Percentiles rank a stretch among this genome's conserved stretches.
Conservation (phyloP, 2,329 filamentous ascomycete genomes). For the Stachybotrys chlorohalonatus region DNA sequence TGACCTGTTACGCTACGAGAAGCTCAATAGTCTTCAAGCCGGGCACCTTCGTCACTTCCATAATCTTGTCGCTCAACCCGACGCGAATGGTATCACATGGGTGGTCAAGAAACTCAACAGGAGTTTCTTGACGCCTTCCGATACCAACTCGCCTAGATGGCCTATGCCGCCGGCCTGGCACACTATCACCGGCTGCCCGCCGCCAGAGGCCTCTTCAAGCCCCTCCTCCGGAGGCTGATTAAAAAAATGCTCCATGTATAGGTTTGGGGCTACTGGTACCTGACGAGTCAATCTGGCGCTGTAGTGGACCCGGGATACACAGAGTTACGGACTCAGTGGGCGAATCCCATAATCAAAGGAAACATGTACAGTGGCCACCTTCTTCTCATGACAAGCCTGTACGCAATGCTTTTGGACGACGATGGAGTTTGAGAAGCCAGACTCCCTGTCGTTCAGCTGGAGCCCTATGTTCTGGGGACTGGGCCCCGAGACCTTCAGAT, state of each 20-base stretch:
- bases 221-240: slow-evolving; percentile 23
- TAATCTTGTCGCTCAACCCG: slow-evolving; percentile 18
- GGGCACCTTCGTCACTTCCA: slow-evolving; percentile 27
- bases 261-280: slow-evolving; percentile 34
- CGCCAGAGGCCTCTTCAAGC: slow-evolving; percentile 22
- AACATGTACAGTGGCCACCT: slow-evolving; percentile 33
- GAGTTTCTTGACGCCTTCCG: slow-evolving; percentile 26
- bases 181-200: slow-evolving; percentile 29
- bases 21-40: slow-evolving; percentile 13
- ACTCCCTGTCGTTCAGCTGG: slow-evolving; percentile 25
- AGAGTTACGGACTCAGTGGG: slow-evolving; percentile 30
- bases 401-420: slow-evolving; percentile 32
- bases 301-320: slow-evolving; percentile 24
- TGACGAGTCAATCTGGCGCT: slow-evolving; percentile 23
- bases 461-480: slow-evolving; percentile 28
- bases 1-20: slow-evolving; percentile 5
- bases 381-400: slow-evolving; percentile 27
- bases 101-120: slow-evolving; percentile 23
- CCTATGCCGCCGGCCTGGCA: slow-evolving; percentile 23
- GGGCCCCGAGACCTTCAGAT: slow-evolving; percentile 23
- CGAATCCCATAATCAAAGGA: slow-evolving; percentile 27
- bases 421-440: slow-evolving; percentile 24
- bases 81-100: slow-evolving; percentile 22
- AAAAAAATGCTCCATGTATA: slow-evolving; percentile 30
- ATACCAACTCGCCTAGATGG: slow-evolving; percentile 31